Evolutionary conservation across 495 filamentous ascomycete genomes (phyloP).

Genomic region (Xylaria bambusicola): DNA sequence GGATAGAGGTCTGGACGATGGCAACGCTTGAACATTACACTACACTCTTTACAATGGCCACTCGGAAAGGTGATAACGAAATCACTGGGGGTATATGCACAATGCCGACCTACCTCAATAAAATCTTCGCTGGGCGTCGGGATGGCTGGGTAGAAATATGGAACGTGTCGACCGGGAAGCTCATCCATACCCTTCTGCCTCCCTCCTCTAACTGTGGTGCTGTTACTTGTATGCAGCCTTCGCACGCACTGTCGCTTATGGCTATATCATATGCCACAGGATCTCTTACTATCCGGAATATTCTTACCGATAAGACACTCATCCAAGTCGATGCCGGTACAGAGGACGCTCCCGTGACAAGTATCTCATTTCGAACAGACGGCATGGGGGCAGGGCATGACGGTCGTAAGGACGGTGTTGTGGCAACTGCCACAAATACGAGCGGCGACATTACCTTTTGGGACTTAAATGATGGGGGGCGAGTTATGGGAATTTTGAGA

Average conservation of each 20-base stretch:
- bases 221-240: slow-evolving; percentile 80
- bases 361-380: slow-evolving; percentile 89
- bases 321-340: slow-evolving; percentile 64
- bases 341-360: slow-evolving; percentile 64
- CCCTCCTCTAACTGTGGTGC: slow-evolving; percentile 64
- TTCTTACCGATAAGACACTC: slow-evolving; percentile 70
- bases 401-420: slow-evolving; percentile 75
- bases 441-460: slow-evolving; percentile 91
- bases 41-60: slow-evolving; percentile 60
- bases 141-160: slow-evolving; percentile 95
- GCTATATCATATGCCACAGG: slow-evolving; percentile 84
- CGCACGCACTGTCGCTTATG: slow-evolving; percentile 80
- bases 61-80: slow-evolving; percentile 53
- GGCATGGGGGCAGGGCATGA: slow-evolving; percentile 88
- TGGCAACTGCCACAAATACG: slow-evolving; percentile 73
- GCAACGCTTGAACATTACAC: slow-evolving; percentile 87
- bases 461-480: slow-evolving; percentile 88
- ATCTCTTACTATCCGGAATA: slow-evolving; percentile 74
- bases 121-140: slow-evolving; percentile 80
- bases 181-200: slow-evolving; percentile 81
- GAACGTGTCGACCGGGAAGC: slow-evolving; percentile 89
- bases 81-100: slow-evolving; percentile 73
- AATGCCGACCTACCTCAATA: slow-evolving; percentile 94
- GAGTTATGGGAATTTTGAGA: slow-evolving; percentile 77
- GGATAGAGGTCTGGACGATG: slow-evolving; percentile 87